Evolutionary conservation across 2,329 filamentous ascomycete species (phyloP).

Genomic region (Penicillium sp.): DNA sequence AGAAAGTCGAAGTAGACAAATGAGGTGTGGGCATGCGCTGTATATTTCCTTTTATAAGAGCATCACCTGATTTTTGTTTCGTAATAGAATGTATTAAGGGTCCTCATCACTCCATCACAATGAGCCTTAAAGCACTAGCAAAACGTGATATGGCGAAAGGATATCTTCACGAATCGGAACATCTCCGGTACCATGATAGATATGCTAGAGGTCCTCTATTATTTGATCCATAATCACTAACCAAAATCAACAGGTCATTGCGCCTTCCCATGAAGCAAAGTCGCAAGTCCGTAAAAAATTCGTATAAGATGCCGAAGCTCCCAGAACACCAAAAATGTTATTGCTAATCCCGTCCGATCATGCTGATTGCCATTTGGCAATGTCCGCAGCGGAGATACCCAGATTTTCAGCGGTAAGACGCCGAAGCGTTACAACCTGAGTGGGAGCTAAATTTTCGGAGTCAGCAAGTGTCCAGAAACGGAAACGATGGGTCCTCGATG

Average conservation of each 20-base stretch:
- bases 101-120: slow-evolving; percentile 8
- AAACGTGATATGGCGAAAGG: background rate
- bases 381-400: slow-evolving; percentile 31
- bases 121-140: background rate
- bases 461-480: slow-evolving; percentile 18
- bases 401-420: slow-evolving; percentile 30
- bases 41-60: slow-evolving; percentile 6
- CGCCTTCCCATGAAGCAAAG: background rate
- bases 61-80: background rate
- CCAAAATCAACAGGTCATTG: background rate
- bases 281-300: background rate
- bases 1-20: slow-evolving; percentile 1
- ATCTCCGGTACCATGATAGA: background rate
- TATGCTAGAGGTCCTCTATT: background rate
- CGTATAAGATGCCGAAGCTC: slow-evolving; percentile 6
- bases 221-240: background rate
- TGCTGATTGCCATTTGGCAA: slow-evolving; percentile 29
- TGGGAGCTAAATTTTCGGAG: slow-evolving; percentile 19
- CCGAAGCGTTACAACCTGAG: slow-evolving; percentile 26
- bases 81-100: background rate
- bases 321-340: slow-evolving; percentile 3
- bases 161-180: background rate
- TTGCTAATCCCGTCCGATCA: slow-evolving; percentile 6
- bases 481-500: background rate
- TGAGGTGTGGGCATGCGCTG: background rate